Conservation (phyloP, 352 stramenopile species). For the Phytopythium kandeliae region DNA sequence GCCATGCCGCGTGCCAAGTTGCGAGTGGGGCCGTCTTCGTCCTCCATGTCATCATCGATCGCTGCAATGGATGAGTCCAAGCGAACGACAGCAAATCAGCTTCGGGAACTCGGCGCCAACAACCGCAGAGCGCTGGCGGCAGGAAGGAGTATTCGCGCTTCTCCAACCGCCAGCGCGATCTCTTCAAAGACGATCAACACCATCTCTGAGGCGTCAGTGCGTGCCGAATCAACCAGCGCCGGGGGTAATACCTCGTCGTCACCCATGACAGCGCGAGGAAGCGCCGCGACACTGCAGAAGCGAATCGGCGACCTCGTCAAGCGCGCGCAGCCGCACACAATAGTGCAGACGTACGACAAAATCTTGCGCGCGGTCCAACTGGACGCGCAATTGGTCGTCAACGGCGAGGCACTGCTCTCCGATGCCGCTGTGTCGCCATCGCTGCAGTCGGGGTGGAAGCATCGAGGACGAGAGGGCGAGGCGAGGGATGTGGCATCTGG, state of each 20-base stretch:
- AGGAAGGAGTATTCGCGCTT: not conserved
- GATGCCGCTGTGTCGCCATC: constrained; percentile 13
- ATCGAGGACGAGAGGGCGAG: constrained; percentile 7
- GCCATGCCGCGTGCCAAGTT: not conserved
- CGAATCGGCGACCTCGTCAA: constrained; percentile 38
- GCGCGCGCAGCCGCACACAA: constrained; percentile 43
- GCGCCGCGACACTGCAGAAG: not conserved
- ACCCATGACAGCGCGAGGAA: not conserved
- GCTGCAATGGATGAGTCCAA: no score
- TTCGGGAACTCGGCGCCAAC: not conserved
- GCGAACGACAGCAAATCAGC: not conserved
- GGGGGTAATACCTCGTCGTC: not conserved
- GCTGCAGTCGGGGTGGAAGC: constrained; percentile 7
- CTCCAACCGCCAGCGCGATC: not conserved
- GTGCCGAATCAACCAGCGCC: not conserved
- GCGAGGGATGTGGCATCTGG: constrained; percentile 6
- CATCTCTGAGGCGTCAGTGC: not conserved
- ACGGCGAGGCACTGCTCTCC: constrained; percentile 22
- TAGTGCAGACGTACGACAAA: constrained; percentile 53
- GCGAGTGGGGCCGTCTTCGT: not conserved
- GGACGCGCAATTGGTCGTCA: constrained; percentile 25
- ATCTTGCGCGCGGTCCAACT: constrained; percentile 23
- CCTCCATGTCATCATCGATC: not conserved
- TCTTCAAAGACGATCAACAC: not conserved
- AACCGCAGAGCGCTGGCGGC: not conserved